Base-by-base conservation (phyloP, 2,329 filamentous ascomycete species). In the Tolypocladium tundrense region DNA sequence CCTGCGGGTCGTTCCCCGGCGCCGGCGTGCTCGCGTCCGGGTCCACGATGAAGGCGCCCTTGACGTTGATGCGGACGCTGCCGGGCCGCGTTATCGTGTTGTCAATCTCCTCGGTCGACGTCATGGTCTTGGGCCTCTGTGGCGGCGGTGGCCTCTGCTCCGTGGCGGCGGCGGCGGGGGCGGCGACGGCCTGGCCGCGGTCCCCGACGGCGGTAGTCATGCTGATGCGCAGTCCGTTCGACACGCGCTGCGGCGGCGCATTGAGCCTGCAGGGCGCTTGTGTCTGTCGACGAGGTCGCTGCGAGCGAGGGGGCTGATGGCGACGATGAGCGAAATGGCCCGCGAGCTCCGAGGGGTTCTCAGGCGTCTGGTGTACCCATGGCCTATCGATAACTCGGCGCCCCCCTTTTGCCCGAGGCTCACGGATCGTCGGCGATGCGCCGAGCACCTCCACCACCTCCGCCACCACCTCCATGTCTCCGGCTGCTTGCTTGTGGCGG, bases 31-130 rank as follows among this genome's bases (percentile, higher is more conserved):
- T 72, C 4, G 81, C 78, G 64, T 90, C 88, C 61, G 93, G 87
- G 69, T 97, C 91, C 66, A 96, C 91, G 64, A 99, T 97, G 69
- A 96, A 97, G 43, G 94, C 94, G 68, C 93, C 94, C 71, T 91
- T 86, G 63, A 97, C 93, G 71, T 99, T 97, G 77, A 99, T 97
- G 75, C 90, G 88, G 68, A 97, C 91, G 16, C 88, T 82, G 31
- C 84, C 84, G 2, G 84, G 84, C 65, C 83, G 81, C 57, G 75
- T 81, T 66, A 87, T 81, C 54, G 81, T 81, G 66, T 76, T 83
- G 70, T 83, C 79, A 58, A 85, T 84, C 70, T 84, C 81, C 64
- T 81, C 77, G 13, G 78, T 79, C 61, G 76, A 77, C 41, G 78
- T 82, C 69, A 70, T 70, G 35, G 70, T 70, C 51, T 69, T 65